Conservation (phyloP, 306 rosid genomes). For the Medicago lupulina region DNA sequence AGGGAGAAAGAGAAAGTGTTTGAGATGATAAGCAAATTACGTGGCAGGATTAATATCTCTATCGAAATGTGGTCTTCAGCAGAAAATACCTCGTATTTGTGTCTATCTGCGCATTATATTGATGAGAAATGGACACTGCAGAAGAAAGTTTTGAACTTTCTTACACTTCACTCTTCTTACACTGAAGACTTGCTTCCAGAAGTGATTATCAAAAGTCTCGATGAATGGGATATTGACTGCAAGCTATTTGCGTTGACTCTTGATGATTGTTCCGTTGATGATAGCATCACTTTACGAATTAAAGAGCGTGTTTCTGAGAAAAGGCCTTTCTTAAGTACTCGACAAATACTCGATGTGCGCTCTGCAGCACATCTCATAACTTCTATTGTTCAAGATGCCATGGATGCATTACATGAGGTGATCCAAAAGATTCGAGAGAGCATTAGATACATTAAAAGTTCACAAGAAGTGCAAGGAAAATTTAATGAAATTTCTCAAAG, state of each 20-base stretch:
- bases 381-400: slow-evolving; percentile 67
- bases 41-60: slow-evolving; percentile 83
- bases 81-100: slow-evolving; percentile 66
- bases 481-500: slow-evolving; percentile 74
- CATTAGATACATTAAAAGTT: slow-evolving; percentile 71
- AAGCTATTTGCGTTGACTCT: slow-evolving; percentile 91
- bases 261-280: slow-evolving; percentile 79
- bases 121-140: slow-evolving; percentile 85
- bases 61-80: slow-evolving; percentile 83
- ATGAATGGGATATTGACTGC: slow-evolving; percentile 83
- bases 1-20: slow-evolving; percentile 76
- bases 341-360: slow-evolving; percentile 77
- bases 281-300: slow-evolving; percentile 73
- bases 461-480: slow-evolving; percentile 71
- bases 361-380: slow-evolving; percentile 80
- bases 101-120: slow-evolving; percentile 78
- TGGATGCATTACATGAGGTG: slow-evolving; percentile 68
- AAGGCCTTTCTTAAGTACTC: slow-evolving; percentile 70
- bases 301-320: slow-evolving; percentile 76
- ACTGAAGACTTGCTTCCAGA: slow-evolving; percentile 90
- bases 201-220: slow-evolving; percentile 77
- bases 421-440: slow-evolving; percentile 81
- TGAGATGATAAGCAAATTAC: slow-evolving; percentile 62
- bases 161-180: slow-evolving; percentile 84
- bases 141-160: slow-evolving; percentile 79